Evolutionary conservation across 495 filamentous ascomycete genomes (phyloP).

Genomic region (Daldinia bambusicola): DNA sequence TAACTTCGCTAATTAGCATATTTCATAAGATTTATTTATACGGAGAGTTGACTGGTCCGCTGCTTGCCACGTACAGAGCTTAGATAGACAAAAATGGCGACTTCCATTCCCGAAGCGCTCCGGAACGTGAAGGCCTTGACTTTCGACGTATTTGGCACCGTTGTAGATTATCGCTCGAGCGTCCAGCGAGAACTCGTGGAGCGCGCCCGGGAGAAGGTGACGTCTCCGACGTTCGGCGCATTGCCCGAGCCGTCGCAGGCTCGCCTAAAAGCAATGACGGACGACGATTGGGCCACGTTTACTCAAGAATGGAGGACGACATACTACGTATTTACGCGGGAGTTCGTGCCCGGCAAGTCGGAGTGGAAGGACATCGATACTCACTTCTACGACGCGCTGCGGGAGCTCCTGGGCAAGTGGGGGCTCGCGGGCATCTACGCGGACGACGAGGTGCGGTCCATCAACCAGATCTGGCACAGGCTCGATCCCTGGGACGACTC

Average conservation of each 20-base stretch:
- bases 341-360: constrained; percentile 60
- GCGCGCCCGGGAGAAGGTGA: constrained; percentile 55
- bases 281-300: constrained; percentile 68
- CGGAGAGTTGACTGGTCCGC: no score
- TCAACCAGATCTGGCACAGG: constrained; percentile 74
- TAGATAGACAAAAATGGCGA: constrained; percentile 21
- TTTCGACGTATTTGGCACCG: constrained; percentile 78
- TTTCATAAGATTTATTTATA: background rate
- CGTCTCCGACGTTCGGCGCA: constrained; percentile 47
- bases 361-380: constrained; percentile 69
- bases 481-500: constrained; percentile 77
- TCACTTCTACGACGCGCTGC: constrained; percentile 72
- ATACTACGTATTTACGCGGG: constrained; percentile 68
- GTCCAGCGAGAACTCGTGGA: constrained; percentile 66
- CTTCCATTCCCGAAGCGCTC: constrained; percentile 26
- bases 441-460: constrained; percentile 63
- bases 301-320: constrained; percentile 73
- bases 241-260: constrained; percentile 58
- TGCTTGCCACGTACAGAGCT: background rate
- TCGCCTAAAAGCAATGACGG: constrained; percentile 61
- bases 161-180: constrained; percentile 75
- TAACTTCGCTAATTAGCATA: background rate
- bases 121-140: constrained; percentile 58
- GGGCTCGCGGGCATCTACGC: constrained; percentile 67
- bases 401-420: constrained; percentile 64